Evolutionary conservation across 257 asterid genomes (phyloP).

Genomic region (Solanum raphanifolium): DNA sequence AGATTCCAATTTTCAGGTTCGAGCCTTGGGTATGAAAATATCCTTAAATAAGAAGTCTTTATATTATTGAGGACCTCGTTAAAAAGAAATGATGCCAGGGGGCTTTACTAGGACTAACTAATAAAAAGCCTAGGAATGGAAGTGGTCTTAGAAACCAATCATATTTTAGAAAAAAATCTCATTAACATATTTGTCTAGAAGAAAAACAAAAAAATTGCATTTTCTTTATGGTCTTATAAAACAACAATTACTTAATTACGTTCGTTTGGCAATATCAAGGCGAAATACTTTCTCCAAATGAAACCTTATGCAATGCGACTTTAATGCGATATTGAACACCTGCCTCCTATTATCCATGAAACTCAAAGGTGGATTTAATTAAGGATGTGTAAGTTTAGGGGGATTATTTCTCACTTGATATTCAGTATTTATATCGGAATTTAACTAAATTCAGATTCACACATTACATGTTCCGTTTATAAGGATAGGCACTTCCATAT

Average conservation of each 20-base stretch:
- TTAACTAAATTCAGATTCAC: not conserved
- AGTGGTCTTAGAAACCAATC: not conserved
- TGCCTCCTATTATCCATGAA: not conserved
- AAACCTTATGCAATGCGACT: fast-evolving
- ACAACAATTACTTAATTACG: not conserved
- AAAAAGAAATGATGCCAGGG: not conserved
- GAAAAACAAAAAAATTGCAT: not conserved
- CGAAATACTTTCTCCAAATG: fast-evolving
- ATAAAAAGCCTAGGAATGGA: not conserved
- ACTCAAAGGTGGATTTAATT: not conserved
- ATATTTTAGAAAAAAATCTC: not conserved
- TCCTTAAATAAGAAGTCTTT: no score
- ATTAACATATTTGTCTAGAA: no score
- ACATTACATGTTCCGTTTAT: not conserved
- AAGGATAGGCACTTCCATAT: not conserved
- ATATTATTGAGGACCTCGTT: not conserved
- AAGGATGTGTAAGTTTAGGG: no score
- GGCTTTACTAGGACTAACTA: not conserved
- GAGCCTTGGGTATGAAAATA: no score
- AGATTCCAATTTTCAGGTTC: no score
- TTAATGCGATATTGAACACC: not conserved
- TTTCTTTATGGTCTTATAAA: not conserved
- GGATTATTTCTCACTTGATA: not conserved
- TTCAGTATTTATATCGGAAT: fast-evolving
- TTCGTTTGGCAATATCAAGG: not conserved